phyloP scores from a whole-genome alignment of 495 filamentous ascomycete species.

The Ramalina peruviana region DNA sequence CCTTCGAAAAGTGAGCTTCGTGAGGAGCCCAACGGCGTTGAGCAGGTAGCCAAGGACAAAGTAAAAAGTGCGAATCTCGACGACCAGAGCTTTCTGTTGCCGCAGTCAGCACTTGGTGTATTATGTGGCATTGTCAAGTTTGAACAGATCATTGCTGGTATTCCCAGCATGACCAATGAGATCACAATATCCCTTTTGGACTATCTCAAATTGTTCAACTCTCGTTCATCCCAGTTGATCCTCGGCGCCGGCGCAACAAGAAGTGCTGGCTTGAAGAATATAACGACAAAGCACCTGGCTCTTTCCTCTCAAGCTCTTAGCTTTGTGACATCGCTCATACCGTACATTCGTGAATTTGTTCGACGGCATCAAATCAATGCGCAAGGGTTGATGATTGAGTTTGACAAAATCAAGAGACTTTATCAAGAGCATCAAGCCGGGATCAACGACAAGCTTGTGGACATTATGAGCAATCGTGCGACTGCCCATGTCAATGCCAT shows the following conservation, averaged over 20 bases:
- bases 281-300: constrained; percentile 90
- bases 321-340: constrained; percentile 76
- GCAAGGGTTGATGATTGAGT: constrained; percentile 60
- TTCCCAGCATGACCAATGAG: constrained; percentile 77
- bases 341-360: constrained; percentile 82
- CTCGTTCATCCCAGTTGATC: constrained; percentile 82
- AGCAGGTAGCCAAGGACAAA: constrained; percentile 44
- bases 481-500: constrained; percentile 57
- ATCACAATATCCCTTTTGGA: constrained; percentile 58
- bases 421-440: constrained; percentile 87
- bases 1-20: constrained; percentile 16
- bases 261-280: constrained; percentile 88
- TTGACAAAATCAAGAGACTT: constrained; percentile 78
- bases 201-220: constrained; percentile 84
- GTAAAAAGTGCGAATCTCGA: constrained; percentile 65
- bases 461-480: constrained; percentile 82
- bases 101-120: constrained; percentile 64
- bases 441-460: constrained; percentile 90
- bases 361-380: constrained; percentile 58
- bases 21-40: constrained; percentile 33
- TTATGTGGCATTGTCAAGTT: constrained; percentile 70
- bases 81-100: constrained; percentile 71
- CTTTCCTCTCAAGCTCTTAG: constrained; percentile 80
- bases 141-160: constrained; percentile 64
- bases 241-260: constrained; percentile 84